phyloP scores from a whole-genome alignment of 2,329 filamentous ascomycete species.

The Sclerotinia minor region DNA sequence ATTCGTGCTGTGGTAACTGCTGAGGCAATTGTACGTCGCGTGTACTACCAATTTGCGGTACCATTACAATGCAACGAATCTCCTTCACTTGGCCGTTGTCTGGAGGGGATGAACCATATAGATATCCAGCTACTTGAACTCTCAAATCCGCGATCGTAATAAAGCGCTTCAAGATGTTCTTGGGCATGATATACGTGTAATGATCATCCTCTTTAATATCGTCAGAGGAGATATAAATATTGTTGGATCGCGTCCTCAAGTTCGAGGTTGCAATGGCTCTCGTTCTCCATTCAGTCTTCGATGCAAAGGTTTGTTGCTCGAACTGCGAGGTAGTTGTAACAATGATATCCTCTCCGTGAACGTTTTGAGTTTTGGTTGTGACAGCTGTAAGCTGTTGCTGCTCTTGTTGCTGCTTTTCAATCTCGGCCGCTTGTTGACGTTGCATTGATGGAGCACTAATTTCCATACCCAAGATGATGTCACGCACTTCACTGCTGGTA shows the following conservation, averaged over 20 bases:
- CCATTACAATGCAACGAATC: slow-evolving; percentile 93
- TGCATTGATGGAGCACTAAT: slow-evolving; percentile 98
- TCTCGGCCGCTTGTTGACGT: slow-evolving; percentile 95
- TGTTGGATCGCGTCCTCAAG: slow-evolving; percentile 88
- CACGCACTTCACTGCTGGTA: slow-evolving; percentile 93
- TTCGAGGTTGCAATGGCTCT: slow-evolving; percentile 96
- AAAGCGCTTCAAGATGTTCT: slow-evolving; percentile 97
- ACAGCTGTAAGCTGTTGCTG: slow-evolving; percentile 95
- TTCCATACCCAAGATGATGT: slow-evolving; percentile 99
- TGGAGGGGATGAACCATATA: slow-evolving; percentile 88
- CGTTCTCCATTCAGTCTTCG: slow-evolving; percentile 98
- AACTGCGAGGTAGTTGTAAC: slow-evolving; percentile 98
- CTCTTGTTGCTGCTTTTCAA: slow-evolving; percentile 98
- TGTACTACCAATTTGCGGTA: slow-evolving; percentile 92
- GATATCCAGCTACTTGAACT: slow-evolving; percentile 92
- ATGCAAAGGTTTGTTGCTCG: slow-evolving; percentile 95
- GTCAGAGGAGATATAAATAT: slow-evolving; percentile 97
- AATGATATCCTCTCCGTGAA: slow-evolving; percentile 95
- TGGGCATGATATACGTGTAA: slow-evolving; percentile 97
- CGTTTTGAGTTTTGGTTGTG: slow-evolving; percentile 97
- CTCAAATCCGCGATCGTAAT: slow-evolving; percentile 96
- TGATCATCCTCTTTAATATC: slow-evolving; percentile 86
- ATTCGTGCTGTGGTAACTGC: slow-evolving; percentile 87
- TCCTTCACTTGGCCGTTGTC: slow-evolving; percentile 98
- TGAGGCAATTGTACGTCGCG: slow-evolving; percentile 90